Evolutionary conservation across 345 rosid genomes (phyloP).

Genomic region (Murraya koenigii): DNA sequence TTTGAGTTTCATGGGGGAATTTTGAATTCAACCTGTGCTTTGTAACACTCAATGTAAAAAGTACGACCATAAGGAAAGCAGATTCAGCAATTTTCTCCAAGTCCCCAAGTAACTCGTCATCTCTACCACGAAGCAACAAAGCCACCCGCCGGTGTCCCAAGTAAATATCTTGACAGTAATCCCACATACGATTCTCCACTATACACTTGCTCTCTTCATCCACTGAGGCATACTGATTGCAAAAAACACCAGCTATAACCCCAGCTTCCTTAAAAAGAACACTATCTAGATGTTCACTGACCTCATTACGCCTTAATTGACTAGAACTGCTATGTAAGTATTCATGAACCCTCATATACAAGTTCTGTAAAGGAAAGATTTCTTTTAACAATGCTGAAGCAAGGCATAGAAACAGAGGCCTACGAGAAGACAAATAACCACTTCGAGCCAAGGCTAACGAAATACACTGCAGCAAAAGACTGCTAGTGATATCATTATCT

Average conservation of each 20-base stretch:
- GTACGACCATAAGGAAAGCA: constrained; percentile 85
- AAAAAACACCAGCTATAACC: constrained; percentile 63
- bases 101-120: constrained; percentile 51
- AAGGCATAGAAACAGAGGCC: constrained; percentile 55
- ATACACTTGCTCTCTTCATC: constrained; percentile 53
- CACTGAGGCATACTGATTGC: constrained; percentile 67
- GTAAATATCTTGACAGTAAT: constrained; percentile 72
- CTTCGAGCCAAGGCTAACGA: constrained; percentile 79
- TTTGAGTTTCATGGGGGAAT: constrained; percentile 50
- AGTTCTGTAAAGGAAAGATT: constrained; percentile 58
- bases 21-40: constrained; percentile 57
- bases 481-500: constrained; percentile 25
- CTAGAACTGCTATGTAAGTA: constrained; percentile 22
- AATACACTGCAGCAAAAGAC: constrained; percentile 55
- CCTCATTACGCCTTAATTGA: constrained; percentile 31
- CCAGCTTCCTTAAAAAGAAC: constrained; percentile 80
- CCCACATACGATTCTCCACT: constrained; percentile 76
- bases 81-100: constrained; percentile 88
- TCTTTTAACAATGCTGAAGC: constrained; percentile 67
- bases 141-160: constrained; percentile 64
- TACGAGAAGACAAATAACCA: constrained; percentile 52
- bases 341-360: constrained; percentile 46
- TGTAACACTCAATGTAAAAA: constrained; percentile 71
- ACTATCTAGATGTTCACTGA: constrained; percentile 55
- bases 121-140: constrained; percentile 55